Evolutionary conservation across 2,329 filamentous ascomycete species (phyloP).

Genomic region (Cyclaneusma minus): DNA sequence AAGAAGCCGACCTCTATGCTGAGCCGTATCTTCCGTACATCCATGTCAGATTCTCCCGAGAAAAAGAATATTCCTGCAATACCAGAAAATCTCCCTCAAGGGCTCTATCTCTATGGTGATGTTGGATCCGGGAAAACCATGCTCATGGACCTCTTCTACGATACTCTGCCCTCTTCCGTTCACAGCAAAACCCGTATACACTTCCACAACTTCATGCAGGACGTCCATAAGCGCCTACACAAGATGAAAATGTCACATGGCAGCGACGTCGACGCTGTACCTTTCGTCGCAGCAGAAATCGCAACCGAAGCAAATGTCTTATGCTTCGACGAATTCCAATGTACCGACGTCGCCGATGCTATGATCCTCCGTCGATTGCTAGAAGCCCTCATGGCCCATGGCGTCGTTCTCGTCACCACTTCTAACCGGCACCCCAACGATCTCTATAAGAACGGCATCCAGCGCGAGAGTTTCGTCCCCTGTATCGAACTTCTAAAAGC

Average conservation of each 20-base stretch:
- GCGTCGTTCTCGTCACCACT: constrained; percentile 91
- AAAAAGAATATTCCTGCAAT: constrained; percentile 32
- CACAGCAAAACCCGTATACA: constrained; percentile 81
- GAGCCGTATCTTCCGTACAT: constrained; percentile 46
- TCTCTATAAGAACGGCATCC: constrained; percentile 95
- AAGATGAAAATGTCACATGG: constrained; percentile 80
- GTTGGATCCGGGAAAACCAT: constrained; percentile 98
- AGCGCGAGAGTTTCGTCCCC: constrained; percentile 86
- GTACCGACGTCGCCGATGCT: constrained; percentile 93
- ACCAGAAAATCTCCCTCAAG: constrained; percentile 63
- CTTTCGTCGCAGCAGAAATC: constrained; percentile 89
- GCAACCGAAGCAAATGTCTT: constrained; percentile 72
- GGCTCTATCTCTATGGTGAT: constrained; percentile 89
- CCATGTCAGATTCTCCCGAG: too few relatives aligned
- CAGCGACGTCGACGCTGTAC: constrained; percentile 77
- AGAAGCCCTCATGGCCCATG: constrained; percentile 85
- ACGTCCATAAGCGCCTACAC: constrained; percentile 83
- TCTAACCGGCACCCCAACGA: constrained; percentile 95
- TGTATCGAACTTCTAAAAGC: constrained; percentile 85
- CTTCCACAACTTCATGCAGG: constrained; percentile 99
- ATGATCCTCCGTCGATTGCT: constrained; percentile 90
- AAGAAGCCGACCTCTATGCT: constrained; percentile 35
- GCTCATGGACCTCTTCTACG: constrained; percentile 98
- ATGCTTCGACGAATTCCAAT: constrained; percentile 98
- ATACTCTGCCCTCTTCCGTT: constrained; percentile 71